Evolutionary conservation across 805 yeast genomes (phyloP).

Genomic region (Candida piceae): DNA sequence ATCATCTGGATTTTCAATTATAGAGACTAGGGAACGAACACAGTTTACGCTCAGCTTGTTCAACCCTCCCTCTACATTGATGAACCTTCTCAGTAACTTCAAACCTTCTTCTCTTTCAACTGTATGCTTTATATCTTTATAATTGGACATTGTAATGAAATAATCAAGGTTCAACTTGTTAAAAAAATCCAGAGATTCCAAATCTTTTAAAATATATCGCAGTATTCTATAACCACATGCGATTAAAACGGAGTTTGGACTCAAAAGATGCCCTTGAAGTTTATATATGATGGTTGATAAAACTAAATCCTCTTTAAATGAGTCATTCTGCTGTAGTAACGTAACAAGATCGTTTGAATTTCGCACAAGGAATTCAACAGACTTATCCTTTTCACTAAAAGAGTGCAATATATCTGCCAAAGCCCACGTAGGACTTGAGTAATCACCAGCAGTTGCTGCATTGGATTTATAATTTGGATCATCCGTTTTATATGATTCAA

Average conservation of each 20-base stretch:
- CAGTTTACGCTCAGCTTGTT: constrained; percentile 55
- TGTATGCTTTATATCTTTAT: constrained; percentile 42
- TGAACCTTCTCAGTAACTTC: constrained; percentile 58
- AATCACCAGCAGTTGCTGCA: constrained; percentile 1
- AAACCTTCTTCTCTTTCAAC: constrained; percentile 76
- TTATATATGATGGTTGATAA: constrained; percentile 47
- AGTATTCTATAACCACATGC: constrained; percentile 75
- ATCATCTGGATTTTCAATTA: constrained; percentile 53
- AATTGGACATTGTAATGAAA: constrained; percentile 58
- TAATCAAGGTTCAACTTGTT: constrained; percentile 54
- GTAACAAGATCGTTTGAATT: constrained; percentile 63
- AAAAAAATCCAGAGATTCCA: constrained; percentile 49
- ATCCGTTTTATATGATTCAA: constrained; percentile 3
- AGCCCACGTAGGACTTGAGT: constrained; percentile 51
- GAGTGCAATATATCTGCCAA: constrained; percentile 58
- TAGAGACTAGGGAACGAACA: constrained; percentile 58
- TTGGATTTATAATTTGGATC: constrained; percentile 1
- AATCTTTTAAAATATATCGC: constrained; percentile 54
- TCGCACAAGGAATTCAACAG: constrained; percentile 45
- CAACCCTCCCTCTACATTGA: constrained; percentile 51
- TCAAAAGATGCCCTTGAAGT: constrained; percentile 50
- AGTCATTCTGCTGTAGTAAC: constrained; percentile 52
- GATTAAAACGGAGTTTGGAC: constrained; percentile 51
- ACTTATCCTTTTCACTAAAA: constrained; percentile 46
- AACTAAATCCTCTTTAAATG: constrained; percentile 59